These are phyloP conservation scores for Coleophoma eucalyptorum DNA, from an alignment of 2,329 filamentous ascomycete genomes.

Conservation along the genomic window DNA sequence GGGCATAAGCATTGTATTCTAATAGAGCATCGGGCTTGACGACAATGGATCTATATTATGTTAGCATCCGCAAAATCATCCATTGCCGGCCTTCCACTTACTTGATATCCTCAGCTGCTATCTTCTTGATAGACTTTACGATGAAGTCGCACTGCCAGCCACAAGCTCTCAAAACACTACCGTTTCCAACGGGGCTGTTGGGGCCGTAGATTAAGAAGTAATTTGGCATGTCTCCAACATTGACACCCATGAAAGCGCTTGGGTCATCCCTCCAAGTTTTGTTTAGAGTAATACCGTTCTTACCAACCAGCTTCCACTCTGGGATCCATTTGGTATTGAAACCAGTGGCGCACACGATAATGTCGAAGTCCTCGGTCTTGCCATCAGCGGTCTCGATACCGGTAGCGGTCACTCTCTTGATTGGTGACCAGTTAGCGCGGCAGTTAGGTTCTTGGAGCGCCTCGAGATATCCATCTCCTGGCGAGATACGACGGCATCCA, in stretches of 20 bases:
- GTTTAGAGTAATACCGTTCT: slow-evolving; percentile 15
- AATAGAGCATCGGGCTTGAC: slow-evolving; percentile 40
- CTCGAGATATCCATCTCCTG: slow-evolving; percentile 67
- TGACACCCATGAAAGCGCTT: slow-evolving; percentile 22
- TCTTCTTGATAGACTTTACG: slow-evolving; percentile 25
- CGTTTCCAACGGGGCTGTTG: slow-evolving; percentile 6
- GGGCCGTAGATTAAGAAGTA: slow-evolving; percentile 5
- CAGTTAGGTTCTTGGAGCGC: slow-evolving; percentile 23
- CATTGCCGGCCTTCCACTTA: slow-evolving; percentile 19
- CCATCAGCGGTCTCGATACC: slow-evolving; percentile 25
- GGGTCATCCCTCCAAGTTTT: slow-evolving; percentile 17
- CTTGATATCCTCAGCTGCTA: slow-evolving; percentile 29
- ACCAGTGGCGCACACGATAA: slow-evolving; percentile 26
- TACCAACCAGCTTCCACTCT: slow-evolving; percentile 17
- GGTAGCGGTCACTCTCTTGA: slow-evolving; percentile 39
- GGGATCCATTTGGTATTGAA: slow-evolving; percentile 22
- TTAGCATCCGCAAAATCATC: background rate
- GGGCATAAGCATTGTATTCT: slow-evolving; percentile 44
- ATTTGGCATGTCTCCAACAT: slow-evolving; percentile 9
- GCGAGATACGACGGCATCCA: slow-evolving; percentile 65
- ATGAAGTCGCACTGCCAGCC: slow-evolving; percentile 30
- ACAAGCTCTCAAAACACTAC: slow-evolving; percentile 16
- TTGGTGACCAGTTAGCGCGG: slow-evolving; percentile 25
- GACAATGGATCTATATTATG: slow-evolving; percentile 3
- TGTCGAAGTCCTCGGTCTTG: slow-evolving; percentile 28